Evolutionary conservation across 108 stramenopile species (phyloP).

Genomic region (Cyclotella kingstonii): DNA sequence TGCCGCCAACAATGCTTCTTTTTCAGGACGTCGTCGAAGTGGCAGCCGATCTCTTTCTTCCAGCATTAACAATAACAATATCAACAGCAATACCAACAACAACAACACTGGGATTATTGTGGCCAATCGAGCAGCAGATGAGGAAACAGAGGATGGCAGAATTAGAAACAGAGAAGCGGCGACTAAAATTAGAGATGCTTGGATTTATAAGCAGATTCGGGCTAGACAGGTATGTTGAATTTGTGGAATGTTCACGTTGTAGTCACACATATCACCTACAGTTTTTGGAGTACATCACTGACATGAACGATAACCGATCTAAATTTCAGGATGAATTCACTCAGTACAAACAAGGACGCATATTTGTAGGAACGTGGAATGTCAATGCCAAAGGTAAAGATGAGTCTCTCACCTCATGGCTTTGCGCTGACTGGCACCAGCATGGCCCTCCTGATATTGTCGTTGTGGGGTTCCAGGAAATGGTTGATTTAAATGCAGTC

Average conservation of each 20-base stretch:
- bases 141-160: slow-evolving; percentile 86
- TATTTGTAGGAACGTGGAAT: slow-evolving; percentile 98
- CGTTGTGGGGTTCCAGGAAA: slow-evolving; percentile 97
- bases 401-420: slow-evolving; percentile 79
- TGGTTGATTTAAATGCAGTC: slow-evolving; percentile 98
- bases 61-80: no score
- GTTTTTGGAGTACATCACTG: no score
- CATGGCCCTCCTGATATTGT: slow-evolving; percentile 81
- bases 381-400: slow-evolving; percentile 97
- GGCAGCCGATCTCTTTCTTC: no score
- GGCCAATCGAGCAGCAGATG: slow-evolving; percentile 61
- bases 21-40: no score
- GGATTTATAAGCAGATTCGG: slow-evolving; percentile 90
- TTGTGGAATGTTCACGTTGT: background rate
- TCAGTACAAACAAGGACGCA: slow-evolving; percentile 70
- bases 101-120: slow-evolving; percentile 29
- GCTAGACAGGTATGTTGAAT: slow-evolving; percentile 31
- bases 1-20: no score
- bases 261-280: no score
- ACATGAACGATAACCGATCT: no score
- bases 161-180: slow-evolving; percentile 80
- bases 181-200: slow-evolving; percentile 85
- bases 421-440: slow-evolving; percentile 77
- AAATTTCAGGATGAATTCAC: slow-evolving; percentile 70
- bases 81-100: no score